Evolutionary conservation across 345 rosid genomes (phyloP).

Genomic region (Eucalyptus sideroxylon): DNA sequence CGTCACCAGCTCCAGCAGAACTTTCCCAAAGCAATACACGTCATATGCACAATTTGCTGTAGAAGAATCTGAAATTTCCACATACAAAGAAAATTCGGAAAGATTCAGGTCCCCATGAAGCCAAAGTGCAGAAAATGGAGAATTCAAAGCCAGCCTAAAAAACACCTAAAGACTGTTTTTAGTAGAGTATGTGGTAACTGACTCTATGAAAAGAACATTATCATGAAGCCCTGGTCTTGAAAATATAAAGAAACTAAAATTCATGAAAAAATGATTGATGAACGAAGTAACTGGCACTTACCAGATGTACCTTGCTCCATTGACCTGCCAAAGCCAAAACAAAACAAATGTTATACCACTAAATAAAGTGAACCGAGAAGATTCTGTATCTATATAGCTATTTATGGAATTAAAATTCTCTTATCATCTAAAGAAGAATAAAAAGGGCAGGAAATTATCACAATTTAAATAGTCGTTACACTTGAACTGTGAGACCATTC

Average conservation of each 20-base stretch:
- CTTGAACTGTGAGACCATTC: background rate
- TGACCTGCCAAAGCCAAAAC: constrained; percentile 49
- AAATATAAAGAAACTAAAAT: background rate
- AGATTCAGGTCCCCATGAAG: background rate
- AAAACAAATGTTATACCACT: background rate
- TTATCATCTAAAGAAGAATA: background rate
- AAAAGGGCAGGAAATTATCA: background rate
- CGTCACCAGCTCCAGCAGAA: constrained; percentile 86
- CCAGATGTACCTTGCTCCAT: constrained; percentile 74
- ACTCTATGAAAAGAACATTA: background rate
- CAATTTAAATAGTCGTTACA: background rate
- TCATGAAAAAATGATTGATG: background rate
- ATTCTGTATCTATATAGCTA: background rate
- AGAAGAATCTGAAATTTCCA: constrained; percentile 31
- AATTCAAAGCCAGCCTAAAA: background rate
- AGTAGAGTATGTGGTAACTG: background rate
- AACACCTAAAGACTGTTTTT: background rate
- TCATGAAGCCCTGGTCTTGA: background rate
- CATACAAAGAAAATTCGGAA: background rate
- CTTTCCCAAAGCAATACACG: constrained; percentile 94
- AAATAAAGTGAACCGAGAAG: background rate
- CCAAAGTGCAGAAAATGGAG: background rate
- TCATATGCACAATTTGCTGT: constrained; percentile 70
- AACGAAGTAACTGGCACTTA: constrained; percentile 6
- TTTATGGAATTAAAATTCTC: background rate